Base-by-base conservation (phyloP, 305 asterid species). In the Salvia sclarea region DNA sequence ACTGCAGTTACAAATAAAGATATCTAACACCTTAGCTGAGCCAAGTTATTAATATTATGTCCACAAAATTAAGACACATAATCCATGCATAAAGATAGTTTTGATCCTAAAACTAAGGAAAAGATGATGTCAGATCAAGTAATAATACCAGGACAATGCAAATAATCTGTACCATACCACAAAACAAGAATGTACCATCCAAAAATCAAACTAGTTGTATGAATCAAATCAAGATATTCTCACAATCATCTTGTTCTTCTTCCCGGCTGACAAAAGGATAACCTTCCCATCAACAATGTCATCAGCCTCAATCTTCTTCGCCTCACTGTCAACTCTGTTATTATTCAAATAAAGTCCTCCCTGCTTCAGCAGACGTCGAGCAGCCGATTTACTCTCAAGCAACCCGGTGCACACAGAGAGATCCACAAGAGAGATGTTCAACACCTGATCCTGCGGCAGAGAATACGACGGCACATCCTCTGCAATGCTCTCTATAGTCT, bases 301-400 rank as follows among this genome's bases (percentile, higher is more conserved):
- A 74, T 73, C 81, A 20, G 73, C 73, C 76, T 92, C 96, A 64
- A 90, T 83, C 84, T 70, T 90, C 85, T 86, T 90, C 14, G 78
- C 88, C 74, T 92, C 98, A 21, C 81, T 83, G 53, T 92, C 96
- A 67, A 90, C 69, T 77, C 86, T 85, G 54, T 35, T 72, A 62
- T 86, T 90, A 71, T 90, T 92, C 83, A 92, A 79, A 77, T 90
- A 90, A 72, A 92, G 89, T 1, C 98, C 98, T 55, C 98, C 98
- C 73, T 92, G 97, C 88, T 88, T 92, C 58, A 92, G 81, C 79
- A 92, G 64, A 8, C 96, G 92, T 3, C 93, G 83, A 1, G 91
- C 97, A 13, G 96, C 95, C 13, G 96, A 85, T 66, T 90, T 92
- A 70, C 96, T 89, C 69, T 84, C 95, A 2, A 92, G 81, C 86